These are phyloP conservation scores for Pichia scutulata DNA, from an alignment of 805 yeast species.

Conservation along the genomic window DNA sequence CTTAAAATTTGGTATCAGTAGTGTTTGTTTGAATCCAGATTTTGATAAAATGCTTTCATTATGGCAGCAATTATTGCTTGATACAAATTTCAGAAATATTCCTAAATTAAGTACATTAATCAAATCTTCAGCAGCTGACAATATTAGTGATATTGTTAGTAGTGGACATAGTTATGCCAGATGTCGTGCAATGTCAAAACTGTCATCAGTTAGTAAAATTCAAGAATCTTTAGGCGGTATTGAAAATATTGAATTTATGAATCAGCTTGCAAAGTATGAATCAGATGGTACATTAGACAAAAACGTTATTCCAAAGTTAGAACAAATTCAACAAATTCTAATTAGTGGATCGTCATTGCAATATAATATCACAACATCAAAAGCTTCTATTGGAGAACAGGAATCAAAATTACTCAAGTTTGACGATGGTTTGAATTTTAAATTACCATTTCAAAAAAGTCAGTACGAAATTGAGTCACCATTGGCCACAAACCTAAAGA, in stretches of 20 bases:
- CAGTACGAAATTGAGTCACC: constrained; percentile 11
- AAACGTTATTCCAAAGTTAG: constrained; percentile 59
- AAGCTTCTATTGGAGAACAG: constrained; percentile 30
- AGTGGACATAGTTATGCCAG: constrained; percentile 83
- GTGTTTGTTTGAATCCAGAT: constrained; percentile 64
- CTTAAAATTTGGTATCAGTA: constrained; percentile 51
- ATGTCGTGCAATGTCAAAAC: constrained; percentile 52
- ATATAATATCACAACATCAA: constrained; percentile 54
- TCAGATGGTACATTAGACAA: constrained; percentile 40
- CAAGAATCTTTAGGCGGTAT: constrained; percentile 67
- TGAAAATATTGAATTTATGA: constrained; percentile 64
- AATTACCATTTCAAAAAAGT: constrained; percentile 5
- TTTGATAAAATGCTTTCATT: constrained; percentile 52
- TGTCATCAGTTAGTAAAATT: constrained; percentile 53
- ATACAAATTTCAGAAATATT: constrained; percentile 58
- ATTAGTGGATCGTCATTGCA: constrained; percentile 36
- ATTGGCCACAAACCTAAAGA: background rate
- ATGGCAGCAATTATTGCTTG: constrained; percentile 58
- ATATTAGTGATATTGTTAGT: constrained; percentile 72
- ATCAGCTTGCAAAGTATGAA: constrained; percentile 48
- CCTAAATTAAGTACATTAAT: constrained; percentile 69
- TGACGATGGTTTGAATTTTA: constrained; percentile 10
- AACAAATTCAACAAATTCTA: constrained; percentile 40
- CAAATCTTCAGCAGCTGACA: constrained; percentile 67
- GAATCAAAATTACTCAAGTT: constrained; percentile 32